These are phyloP conservation scores for Cladosporium velox DNA, from an alignment of 2,329 filamentous ascomycete species.

Conservation along the genomic window DNA sequence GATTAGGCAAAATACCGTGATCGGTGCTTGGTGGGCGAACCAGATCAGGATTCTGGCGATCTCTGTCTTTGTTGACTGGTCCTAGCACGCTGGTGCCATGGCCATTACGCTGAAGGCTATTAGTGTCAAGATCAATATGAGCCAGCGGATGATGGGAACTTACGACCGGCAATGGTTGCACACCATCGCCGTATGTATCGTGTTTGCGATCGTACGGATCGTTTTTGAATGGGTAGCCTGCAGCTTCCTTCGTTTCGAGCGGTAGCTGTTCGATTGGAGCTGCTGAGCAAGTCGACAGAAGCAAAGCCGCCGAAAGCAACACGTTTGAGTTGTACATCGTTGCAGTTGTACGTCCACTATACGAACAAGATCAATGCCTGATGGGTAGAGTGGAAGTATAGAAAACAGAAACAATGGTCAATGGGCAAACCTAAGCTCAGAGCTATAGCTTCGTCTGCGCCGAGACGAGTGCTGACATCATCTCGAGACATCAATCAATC, in stretches of 20 bases:
- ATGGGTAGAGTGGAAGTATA: not conserved
- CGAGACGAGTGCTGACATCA: conserved; percentile 15
- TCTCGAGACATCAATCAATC: not conserved
- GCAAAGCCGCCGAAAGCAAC: conserved; percentile 14
- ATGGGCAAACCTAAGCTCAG: conserved; percentile 1
- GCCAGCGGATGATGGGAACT: conserved; percentile 26
- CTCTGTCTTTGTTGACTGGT: conserved; percentile 67
- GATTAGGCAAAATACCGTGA: conserved; percentile 68
- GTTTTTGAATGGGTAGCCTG: conserved; percentile 41
- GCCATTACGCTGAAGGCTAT: conserved; percentile 31
- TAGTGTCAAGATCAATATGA: conserved; percentile 7
- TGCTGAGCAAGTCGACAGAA: conserved; percentile 13
- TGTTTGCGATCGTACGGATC: conserved; percentile 65
- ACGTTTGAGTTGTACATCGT: conserved; percentile 14
- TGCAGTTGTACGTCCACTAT: not conserved
- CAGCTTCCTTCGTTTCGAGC: not conserved
- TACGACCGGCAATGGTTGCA: conserved; percentile 63
- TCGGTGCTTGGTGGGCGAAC: conserved; percentile 73
- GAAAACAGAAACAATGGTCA: not conserved
- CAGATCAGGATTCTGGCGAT: conserved; percentile 70
- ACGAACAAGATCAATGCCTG: not conserved
- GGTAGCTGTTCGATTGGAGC: conserved; percentile 14
- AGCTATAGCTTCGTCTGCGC: conserved; percentile 13
- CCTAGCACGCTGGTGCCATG: conserved; percentile 67
- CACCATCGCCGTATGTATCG: conserved; percentile 59